phyloP scores from a whole-genome alignment of 73 alveolate species.

The Effrenium voratum region DNA sequence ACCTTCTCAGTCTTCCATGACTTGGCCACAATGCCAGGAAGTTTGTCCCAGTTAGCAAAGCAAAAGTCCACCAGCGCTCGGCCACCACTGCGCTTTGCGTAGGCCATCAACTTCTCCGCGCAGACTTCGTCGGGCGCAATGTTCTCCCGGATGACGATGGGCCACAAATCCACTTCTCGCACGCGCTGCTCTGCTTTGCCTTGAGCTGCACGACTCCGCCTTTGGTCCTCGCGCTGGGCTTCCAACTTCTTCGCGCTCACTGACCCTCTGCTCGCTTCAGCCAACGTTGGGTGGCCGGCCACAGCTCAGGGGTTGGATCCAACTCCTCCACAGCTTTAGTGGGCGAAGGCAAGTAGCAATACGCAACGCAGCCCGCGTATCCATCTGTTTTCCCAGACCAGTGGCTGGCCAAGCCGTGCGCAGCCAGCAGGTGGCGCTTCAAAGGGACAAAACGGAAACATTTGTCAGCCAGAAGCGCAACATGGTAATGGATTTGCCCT shows the following conservation, averaged over 20 bases:
- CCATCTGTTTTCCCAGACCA: conserved; percentile 7
- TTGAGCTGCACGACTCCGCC: neutral
- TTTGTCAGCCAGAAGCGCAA: neutral
- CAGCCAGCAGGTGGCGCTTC: neutral
- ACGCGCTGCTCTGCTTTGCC: neutral
- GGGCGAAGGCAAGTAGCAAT: conserved; percentile 11
- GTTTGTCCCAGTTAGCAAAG: neutral
- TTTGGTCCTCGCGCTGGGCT: neutral
- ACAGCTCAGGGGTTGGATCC: neutral
- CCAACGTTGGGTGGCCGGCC: conserved; percentile 16
- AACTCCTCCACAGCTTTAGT: neutral
- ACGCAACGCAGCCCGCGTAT: conserved; percentile 2
- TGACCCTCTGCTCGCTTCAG: neutral
- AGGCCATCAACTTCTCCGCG: conserved; percentile 13
- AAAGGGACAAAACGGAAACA: neutral
- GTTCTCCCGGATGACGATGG: conserved; percentile 5
- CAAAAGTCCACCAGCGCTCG: neutral
- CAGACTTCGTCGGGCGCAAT: neutral
- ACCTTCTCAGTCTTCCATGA: neutral
- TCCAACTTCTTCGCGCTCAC: neutral
- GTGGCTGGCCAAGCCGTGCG: conserved; percentile 15
- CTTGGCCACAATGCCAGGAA: neutral
- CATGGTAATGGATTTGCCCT: conserved; percentile 25
- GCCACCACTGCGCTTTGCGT: conserved; percentile 45
- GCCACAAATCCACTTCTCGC: conserved; percentile 30